Conservation (phyloP, 2,329 filamentous ascomycete genomes). For the Fusarium domesticum region DNA sequence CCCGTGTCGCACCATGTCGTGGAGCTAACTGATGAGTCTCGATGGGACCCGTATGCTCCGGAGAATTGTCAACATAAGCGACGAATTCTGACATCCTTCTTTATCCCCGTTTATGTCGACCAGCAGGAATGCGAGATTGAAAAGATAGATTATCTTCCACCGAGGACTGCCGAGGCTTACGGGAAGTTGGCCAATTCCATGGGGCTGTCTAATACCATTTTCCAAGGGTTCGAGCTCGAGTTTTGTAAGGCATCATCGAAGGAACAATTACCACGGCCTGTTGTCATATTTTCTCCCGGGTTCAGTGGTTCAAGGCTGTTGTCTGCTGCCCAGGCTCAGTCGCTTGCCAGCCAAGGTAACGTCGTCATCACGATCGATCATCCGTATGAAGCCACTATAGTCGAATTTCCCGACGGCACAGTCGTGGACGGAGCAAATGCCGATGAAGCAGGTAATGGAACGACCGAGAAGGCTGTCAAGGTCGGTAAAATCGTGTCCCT, state of each 20-base stretch:
- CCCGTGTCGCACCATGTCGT: slow-evolving; percentile 13
- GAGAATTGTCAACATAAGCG: slow-evolving; percentile 11
- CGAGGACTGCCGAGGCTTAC: slow-evolving; percentile 6
- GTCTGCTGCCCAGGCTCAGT: slow-evolving; percentile 41
- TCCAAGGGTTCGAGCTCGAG: slow-evolving; percentile 12
- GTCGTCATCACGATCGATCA: slow-evolving; percentile 49
- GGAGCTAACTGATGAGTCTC: slow-evolving; percentile 15
- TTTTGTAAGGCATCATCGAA: slow-evolving; percentile 15
- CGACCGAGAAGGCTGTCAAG: slow-evolving; percentile 13
- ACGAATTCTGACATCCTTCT: slow-evolving; percentile 12
- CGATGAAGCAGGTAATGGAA: slow-evolving; percentile 10
- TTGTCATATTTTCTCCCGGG: slow-evolving; percentile 43
- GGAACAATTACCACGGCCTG: slow-evolving; percentile 17
- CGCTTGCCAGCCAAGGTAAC: slow-evolving; percentile 46
- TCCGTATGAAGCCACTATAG: slow-evolving; percentile 42
- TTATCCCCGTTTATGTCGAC: slow-evolving; percentile 6
- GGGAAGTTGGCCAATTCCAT: not conserved
- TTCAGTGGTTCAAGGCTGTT: slow-evolving; percentile 37
- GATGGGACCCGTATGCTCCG: slow-evolving; percentile 20
- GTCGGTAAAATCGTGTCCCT: too few relatives aligned
- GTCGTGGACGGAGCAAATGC: slow-evolving; percentile 16
- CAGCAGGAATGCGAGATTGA: slow-evolving; percentile 5
- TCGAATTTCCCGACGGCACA: slow-evolving; percentile 46
- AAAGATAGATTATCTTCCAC: slow-evolving; percentile 14
- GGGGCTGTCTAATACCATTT: slow-evolving; percentile 9